phyloP scores from a whole-genome alignment of 2,329 filamentous ascomycete genomes.

The Fusarium sp. region DNA sequence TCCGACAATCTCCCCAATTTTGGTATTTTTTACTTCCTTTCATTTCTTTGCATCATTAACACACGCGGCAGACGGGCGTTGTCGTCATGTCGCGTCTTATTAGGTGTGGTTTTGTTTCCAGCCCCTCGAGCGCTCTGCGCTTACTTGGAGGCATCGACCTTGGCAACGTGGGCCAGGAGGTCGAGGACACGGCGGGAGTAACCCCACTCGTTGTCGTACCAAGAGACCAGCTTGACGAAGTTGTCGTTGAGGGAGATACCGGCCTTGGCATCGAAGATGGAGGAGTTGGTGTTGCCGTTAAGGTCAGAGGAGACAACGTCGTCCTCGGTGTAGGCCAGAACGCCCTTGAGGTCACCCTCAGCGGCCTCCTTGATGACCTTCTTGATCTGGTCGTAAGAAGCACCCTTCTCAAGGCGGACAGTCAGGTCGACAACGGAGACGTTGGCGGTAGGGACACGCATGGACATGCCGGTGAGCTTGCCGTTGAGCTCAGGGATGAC shows the following conservation, averaged over 20 bases:
- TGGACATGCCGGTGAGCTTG: conserved; percentile 99
- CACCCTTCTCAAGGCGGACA: conserved; percentile 91
- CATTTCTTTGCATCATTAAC: conserved; percentile 47
- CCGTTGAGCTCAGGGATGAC: conserved; percentile 98
- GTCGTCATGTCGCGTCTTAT: conserved; percentile 38
- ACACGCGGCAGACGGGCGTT: conserved; percentile 34
- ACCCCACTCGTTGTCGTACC: conserved; percentile 99
- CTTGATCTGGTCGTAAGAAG: conserved; percentile 94
- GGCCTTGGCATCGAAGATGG: conserved; percentile 99
- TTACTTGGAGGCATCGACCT: conserved; percentile 77
- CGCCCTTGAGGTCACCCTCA: conserved; percentile 87
- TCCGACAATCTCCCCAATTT: conserved; percentile 46
- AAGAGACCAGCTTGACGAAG: conserved; percentile 98
- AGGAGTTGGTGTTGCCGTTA: conserved; percentile 92
- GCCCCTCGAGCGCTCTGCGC: conserved; percentile 43
- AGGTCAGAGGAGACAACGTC: conserved; percentile 95
- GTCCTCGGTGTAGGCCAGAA: conserved; percentile 96
- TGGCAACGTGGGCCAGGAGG: conserved; percentile 83
- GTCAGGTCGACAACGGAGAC: conserved; percentile 99
- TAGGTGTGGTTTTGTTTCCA: conserved; percentile 47
- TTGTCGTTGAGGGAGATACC: conserved; percentile 98
- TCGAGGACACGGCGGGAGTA: conserved; percentile 97
- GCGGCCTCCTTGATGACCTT: conserved; percentile 88
- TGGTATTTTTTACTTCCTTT: conserved; percentile 46
- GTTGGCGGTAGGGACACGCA: conserved; percentile 99